These are phyloP conservation scores for Lactarius hengduanensis DNA, from an alignment of 768 basidiomycete genomes.

Conservation along the genomic window DNA sequence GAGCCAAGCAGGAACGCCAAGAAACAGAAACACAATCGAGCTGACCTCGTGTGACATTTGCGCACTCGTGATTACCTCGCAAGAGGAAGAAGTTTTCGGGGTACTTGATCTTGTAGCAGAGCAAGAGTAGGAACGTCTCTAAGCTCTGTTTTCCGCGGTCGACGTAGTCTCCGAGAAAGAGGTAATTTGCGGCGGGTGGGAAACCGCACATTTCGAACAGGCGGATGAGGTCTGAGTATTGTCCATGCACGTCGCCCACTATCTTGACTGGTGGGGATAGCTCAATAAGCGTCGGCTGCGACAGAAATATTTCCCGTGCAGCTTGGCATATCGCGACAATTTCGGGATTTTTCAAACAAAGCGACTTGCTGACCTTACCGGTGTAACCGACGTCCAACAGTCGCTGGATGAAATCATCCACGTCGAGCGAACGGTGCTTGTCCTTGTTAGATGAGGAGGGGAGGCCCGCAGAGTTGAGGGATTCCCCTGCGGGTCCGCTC, in stretches of 20 bases:
- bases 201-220: conserved; percentile 99
- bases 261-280: conserved; percentile 98
- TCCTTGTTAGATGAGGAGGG: conserved; percentile 45
- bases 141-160: conserved; percentile 98
- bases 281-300: conserved; percentile 95
- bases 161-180: conserved; percentile 99
- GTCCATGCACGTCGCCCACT: conserved; percentile 98
- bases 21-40: conserved; percentile 20
- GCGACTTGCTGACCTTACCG: conserved; percentile 95
- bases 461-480: conserved; percentile 37
- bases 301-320: conserved; percentile 93
- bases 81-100: conserved; percentile 99
- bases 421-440: conserved; percentile 73
- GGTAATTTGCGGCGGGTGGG: conserved; percentile 94
- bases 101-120: conserved; percentile 99
- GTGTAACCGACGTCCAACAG: conserved; percentile 96
- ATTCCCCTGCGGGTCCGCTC: conserved; percentile 40
- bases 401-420: conserved; percentile 98
- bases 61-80: conserved; percentile 98
- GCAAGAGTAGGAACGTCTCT: conserved; percentile 92
- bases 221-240: conserved; percentile 97
- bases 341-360: conserved; percentile 94
- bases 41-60: conserved; percentile 96
- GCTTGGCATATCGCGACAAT: conserved; percentile 93
- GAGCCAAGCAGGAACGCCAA: conserved; percentile 17